phyloP scores from a whole-genome alignment of 805 yeast genomes.

The Candida pseudofarinosa region DNA sequence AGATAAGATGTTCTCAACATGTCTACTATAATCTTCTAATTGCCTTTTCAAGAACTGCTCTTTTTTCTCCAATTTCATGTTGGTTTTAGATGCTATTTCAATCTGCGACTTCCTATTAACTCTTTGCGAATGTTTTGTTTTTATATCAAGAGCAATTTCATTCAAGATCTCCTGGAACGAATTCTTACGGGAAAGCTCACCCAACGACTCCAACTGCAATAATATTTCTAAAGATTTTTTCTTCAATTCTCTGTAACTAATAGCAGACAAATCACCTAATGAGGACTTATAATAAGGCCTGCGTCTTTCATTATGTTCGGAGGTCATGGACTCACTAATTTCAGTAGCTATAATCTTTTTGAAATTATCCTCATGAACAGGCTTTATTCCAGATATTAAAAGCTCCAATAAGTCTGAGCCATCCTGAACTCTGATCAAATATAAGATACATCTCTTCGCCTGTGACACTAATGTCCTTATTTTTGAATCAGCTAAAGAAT shows the following conservation, averaged over 20 bases:
- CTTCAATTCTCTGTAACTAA: constrained; percentile 72
- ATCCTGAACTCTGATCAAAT: constrained; percentile 79
- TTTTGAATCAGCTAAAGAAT: constrained; percentile 51
- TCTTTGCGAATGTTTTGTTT: constrained; percentile 43
- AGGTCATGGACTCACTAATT: constrained; percentile 18
- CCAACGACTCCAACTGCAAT: constrained; percentile 68
- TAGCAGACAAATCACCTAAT: constrained; percentile 45
- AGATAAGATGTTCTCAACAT: constrained; percentile 41
- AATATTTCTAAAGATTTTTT: constrained; percentile 69
- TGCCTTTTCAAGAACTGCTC: constrained; percentile 43
- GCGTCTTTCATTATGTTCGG: constrained; percentile 38
- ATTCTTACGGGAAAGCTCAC: constrained; percentile 59
- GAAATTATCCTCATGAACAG: constrained; percentile 67
- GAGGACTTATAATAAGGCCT: constrained; percentile 44
- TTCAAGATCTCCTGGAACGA: constrained; percentile 77
- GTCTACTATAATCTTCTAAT: constrained; percentile 43
- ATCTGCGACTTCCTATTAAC: constrained; percentile 38
- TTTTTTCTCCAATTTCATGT: constrained; percentile 41
- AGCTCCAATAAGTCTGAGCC: constrained; percentile 65
- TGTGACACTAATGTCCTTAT: constrained; percentile 60
- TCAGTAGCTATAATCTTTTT: constrained; percentile 51
- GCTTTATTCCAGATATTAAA: constrained; percentile 60
- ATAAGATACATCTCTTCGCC: constrained; percentile 77
- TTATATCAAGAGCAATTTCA: constrained; percentile 78
- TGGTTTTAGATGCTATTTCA: constrained; percentile 37